phyloP scores from a whole-genome alignment of 2,329 filamentous ascomycete genomes.

The Stagonosporopsis rhizophila region DNA sequence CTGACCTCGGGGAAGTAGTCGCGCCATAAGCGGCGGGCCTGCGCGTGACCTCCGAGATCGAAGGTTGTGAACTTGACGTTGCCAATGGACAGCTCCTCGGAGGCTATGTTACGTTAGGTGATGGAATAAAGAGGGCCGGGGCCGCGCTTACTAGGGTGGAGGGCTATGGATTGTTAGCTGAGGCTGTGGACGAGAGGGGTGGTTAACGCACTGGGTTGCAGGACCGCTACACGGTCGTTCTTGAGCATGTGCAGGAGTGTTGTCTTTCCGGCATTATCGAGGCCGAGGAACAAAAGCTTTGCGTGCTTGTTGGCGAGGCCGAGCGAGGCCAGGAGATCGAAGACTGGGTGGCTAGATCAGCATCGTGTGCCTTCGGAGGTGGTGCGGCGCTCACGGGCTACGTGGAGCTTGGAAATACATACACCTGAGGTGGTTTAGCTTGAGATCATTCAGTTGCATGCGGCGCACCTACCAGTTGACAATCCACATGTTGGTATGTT shows the following conservation, averaged over 20 bases:
- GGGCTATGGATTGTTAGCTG: constrained; percentile 51
- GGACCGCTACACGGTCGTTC: constrained; percentile 83
- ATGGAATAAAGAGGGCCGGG: not conserved
- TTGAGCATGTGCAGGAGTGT: constrained; percentile 92
- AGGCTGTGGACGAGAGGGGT: not conserved
- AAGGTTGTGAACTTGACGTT: constrained; percentile 86
- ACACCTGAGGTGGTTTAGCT: constrained; percentile 22
- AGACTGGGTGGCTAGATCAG: constrained; percentile 63
- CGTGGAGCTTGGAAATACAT: constrained; percentile 21
- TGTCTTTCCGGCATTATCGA: constrained; percentile 93
- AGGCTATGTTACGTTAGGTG: constrained; percentile 62
- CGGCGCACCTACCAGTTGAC: constrained; percentile 73
- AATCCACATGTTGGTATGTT: constrained; percentile 73
- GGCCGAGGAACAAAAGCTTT: constrained; percentile 71
- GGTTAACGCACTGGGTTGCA: constrained; percentile 62
- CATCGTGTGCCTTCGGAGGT: constrained; percentile 10
- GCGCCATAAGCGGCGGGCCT: constrained; percentile 47
- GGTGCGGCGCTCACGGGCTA: constrained; percentile 11
- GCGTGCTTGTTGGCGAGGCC: constrained; percentile 93
- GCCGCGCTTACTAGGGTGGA: constrained; percentile 78
- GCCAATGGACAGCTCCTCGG: constrained; percentile 59
- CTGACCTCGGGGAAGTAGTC: constrained; percentile 47
- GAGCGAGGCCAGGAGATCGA: constrained; percentile 83
- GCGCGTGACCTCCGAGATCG: constrained; percentile 60
- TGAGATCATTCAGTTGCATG: not conserved